Percentiles rank a stretch among this genome's conserved stretches.
Conservation (phyloP, 257 asterid genomes). For the Solanum ossicruentum region DNA sequence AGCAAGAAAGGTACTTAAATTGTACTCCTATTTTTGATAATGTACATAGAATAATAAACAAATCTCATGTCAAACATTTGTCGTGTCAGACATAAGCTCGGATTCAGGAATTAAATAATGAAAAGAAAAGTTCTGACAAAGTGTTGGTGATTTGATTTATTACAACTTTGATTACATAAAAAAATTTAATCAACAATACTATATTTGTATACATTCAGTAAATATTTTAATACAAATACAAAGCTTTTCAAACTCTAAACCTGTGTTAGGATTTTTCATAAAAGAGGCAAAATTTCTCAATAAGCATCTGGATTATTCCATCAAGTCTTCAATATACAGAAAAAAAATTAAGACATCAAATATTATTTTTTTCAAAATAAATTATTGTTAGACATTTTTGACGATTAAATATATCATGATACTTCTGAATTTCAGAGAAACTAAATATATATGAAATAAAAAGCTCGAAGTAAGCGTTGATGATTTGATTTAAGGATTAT, state of each 20-base stretch:
- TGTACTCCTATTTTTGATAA: background rate
- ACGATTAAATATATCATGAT: too few species aligned
- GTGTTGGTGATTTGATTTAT: background rate
- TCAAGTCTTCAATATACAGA: too few species aligned
- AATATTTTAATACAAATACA: too few species aligned
- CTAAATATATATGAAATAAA: background rate
- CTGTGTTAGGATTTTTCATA: accelerated
- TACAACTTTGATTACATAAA: background rate
- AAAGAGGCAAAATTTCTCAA: too few species aligned
- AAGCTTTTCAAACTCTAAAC: too few species aligned
- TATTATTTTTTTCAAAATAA: too few species aligned
- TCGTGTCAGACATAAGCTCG: background rate
- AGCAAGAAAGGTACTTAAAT: background rate
- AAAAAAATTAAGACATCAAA: too few species aligned
- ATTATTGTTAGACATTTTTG: too few species aligned
- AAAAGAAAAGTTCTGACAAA: background rate
- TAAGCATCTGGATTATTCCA: too few species aligned
- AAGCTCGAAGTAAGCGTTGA: background rate
- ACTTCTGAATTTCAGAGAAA: background rate
- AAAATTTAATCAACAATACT: background rate
- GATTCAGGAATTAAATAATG: background rate
- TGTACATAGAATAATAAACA: background rate
- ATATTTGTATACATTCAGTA: too few species aligned
- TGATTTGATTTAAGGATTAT: background rate
- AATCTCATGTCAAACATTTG: background rate